These are phyloP conservation scores for Trametes polyzona DNA, from an alignment of 1,284 basidiomycete genomes.

Conservation along the genomic window DNA sequence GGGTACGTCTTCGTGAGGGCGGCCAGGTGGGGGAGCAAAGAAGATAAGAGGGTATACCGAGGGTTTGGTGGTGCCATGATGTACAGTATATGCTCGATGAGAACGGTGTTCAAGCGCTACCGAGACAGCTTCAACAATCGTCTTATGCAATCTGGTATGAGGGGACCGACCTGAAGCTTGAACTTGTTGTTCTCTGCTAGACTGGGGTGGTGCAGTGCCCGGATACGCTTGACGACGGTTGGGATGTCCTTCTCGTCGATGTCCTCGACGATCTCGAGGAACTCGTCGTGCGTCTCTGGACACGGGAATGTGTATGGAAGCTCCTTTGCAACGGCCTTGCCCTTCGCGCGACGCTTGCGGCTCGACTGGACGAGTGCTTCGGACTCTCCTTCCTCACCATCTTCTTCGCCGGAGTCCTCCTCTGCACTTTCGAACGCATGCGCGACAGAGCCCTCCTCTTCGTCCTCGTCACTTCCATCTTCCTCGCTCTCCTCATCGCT, in stretches of 20 bases:
- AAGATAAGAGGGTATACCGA: slow-evolving; percentile 62
- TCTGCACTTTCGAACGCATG: slow-evolving; percentile 32
- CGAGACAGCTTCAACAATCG: neutral
- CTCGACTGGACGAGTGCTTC: slow-evolving; percentile 36
- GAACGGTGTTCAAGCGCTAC: slow-evolving; percentile 75
- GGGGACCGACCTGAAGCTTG: slow-evolving; percentile 76
- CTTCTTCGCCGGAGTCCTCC: slow-evolving; percentile 30
- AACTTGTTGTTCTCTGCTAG: slow-evolving; percentile 90
- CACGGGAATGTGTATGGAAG: slow-evolving; percentile 94
- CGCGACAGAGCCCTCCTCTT: slow-evolving; percentile 37
- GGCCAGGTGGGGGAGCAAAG: slow-evolving; percentile 82
- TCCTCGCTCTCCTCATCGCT: slow-evolving; percentile 41
- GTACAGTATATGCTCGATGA: slow-evolving; percentile 93
- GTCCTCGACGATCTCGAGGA: slow-evolving; percentile 80
- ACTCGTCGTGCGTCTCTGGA: slow-evolving; percentile 85
- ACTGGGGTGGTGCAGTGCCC: slow-evolving; percentile 90
- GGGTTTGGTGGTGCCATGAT: slow-evolving; percentile 68
- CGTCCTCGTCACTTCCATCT: slow-evolving; percentile 31
- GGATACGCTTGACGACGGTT: slow-evolving; percentile 89
- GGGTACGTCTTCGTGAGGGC: slow-evolving; percentile 85
- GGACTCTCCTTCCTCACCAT: slow-evolving; percentile 47
- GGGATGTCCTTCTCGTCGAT: slow-evolving; percentile 76
- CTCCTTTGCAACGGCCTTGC: slow-evolving; percentile 46
- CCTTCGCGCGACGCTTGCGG: slow-evolving; percentile 24
- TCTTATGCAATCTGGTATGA: neutral